These are phyloP conservation scores for fission yeast (Schizosaccharomyces pombe) DNA, from an alignment of 805 yeast genomes.

Conservation along the genomic window DNA sequence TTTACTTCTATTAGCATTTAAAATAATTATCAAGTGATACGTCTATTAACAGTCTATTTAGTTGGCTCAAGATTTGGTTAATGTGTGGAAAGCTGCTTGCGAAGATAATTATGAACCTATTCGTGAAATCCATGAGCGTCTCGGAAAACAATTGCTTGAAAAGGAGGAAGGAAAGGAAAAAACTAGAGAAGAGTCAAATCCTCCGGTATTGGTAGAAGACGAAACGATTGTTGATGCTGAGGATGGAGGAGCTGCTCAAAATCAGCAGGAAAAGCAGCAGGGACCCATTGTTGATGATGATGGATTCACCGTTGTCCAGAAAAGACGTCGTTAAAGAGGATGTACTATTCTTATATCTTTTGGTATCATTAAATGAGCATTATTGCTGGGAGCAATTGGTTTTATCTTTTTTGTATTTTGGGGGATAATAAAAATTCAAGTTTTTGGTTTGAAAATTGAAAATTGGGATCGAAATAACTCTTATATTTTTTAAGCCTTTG, in stretches of 20 bases:
- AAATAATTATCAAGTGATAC: too few species aligned
- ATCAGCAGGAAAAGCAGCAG: not conserved
- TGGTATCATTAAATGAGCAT: too few species aligned
- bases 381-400: too few species aligned
- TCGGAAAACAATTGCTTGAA: conserved; percentile 11
- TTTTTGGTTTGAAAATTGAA: too few species aligned
- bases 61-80: conserved; percentile 25
- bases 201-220: not conserved
- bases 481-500: too few species aligned
- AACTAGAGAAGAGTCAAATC: not conserved
- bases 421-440: too few species aligned
- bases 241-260: not conserved
- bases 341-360: not conserved
- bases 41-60: conserved; percentile 33
- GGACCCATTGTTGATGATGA: conserved; percentile 69
- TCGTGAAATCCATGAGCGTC: conserved; percentile 13
- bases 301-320: conserved; percentile 70
- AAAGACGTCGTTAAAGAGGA: not conserved
- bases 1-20: too few species aligned
- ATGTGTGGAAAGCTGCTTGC: conserved; percentile 27
- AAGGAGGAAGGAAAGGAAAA: conserved; percentile 16
- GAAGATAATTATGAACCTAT: conserved; percentile 27
- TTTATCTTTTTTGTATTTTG: too few species aligned
- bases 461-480: too few species aligned
- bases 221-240: conserved; percentile 13